phyloP scores from a whole-genome alignment of 208 protist genomes.

The Tritrichomonas foetus region DNA sequence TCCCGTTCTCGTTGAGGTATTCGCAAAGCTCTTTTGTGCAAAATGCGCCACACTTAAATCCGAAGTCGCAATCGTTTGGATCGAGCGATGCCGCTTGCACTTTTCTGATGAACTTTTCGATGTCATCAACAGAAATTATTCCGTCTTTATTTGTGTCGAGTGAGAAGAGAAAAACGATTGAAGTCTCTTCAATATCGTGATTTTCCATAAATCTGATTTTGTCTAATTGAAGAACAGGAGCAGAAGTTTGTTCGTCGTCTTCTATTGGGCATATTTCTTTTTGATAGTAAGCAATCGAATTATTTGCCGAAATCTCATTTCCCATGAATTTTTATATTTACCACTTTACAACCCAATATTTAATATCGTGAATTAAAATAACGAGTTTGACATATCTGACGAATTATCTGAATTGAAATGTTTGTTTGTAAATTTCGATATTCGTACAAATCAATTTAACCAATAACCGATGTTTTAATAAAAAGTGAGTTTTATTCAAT shows the following conservation, averaged over 20 bases:
- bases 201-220: slow-evolving; percentile 40
- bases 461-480: too few species aligned
- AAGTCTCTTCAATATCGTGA: slow-evolving; percentile 39
- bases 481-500: too few species aligned
- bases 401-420: too few species aligned
- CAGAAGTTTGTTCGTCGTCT: background rate
- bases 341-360: too few species aligned
- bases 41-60: slow-evolving; percentile 5
- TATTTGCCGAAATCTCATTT: background rate
- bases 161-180: background rate
- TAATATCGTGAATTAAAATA: too few species aligned
- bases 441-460: too few species aligned
- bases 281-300: slow-evolving; percentile 18
- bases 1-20: background rate
- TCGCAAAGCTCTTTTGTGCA: background rate
- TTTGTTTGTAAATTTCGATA: too few species aligned
- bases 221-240: background rate
- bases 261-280: background rate
- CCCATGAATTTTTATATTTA: too few species aligned
- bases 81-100: background rate
- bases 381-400: too few species aligned
- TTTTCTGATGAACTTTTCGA: background rate
- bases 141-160: slow-evolving; percentile 5
- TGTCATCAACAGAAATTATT: background rate
- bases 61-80: slow-evolving; percentile 40